A percentile compares a stretch with the other conserved stretches of the same genome.
Evolutionary conservation across 2,329 filamentous ascomycete genomes (phyloP).

Genomic region (Neocatenulostroma microsporum): DNA sequence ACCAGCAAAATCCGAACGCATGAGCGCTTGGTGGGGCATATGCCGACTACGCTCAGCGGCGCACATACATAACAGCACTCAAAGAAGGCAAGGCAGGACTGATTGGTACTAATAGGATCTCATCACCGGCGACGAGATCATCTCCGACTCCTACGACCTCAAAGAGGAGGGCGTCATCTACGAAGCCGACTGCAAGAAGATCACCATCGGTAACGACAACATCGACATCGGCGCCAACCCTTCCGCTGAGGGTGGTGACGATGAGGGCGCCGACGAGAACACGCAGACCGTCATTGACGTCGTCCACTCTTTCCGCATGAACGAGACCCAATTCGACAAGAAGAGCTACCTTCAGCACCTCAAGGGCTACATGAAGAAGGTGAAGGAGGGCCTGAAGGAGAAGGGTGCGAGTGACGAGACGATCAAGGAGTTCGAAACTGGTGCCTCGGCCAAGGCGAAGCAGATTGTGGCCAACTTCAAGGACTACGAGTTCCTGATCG

Average conservation of each 20-base stretch:
- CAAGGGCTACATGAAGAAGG: constrained; percentile 90
- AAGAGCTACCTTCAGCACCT: constrained; percentile 75
- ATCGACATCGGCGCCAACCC: constrained; percentile 90
- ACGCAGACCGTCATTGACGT: constrained; percentile 81
- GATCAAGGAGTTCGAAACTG: constrained; percentile 71
- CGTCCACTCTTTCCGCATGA: constrained; percentile 82
- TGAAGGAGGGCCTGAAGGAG: constrained; percentile 63
- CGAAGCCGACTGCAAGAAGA: constrained; percentile 88
- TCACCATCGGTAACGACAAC: constrained; percentile 63
- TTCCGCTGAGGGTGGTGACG: constrained; percentile 73
- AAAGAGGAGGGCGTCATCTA: constrained; percentile 75
- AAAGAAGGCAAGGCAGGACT: constrained; percentile 1
- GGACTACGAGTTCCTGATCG: constrained; percentile 91
- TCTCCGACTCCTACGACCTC: constrained; percentile 88
- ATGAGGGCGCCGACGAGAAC: constrained; percentile 63
- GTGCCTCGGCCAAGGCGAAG: constrained; percentile 68
- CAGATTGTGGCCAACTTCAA: constrained; percentile 80
- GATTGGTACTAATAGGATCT: constrained; percentile 59
- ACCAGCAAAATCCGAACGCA: too few relatives aligned
- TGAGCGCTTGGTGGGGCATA: too few relatives aligned
- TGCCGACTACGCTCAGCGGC: background rate
- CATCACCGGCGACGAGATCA: constrained; percentile 83
- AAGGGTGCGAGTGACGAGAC: constrained; percentile 55
- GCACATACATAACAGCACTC: background rate
- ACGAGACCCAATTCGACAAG: constrained; percentile 75